Evolutionary conservation across 352 stramenopile genomes (phyloP), one percentile per base, ranked within the genome.

Genomic region (Thraustochytrium striatum): DNA sequence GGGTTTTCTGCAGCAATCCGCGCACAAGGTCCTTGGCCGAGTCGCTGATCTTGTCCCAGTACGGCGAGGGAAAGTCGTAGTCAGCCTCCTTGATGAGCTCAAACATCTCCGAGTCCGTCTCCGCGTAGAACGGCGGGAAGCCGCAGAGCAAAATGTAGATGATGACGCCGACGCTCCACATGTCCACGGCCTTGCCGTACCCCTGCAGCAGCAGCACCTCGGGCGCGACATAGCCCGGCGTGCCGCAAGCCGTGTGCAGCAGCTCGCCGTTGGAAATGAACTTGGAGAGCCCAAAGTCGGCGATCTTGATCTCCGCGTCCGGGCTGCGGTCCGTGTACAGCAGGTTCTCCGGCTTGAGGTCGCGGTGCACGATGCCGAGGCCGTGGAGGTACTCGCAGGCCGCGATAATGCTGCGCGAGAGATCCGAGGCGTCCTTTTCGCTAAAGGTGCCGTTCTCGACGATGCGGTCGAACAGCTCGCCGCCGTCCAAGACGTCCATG

Each of bases 261-360:
- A 91, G 89, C 61, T 86, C 90, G 59, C 91, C 88, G 21, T 88
- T 82, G 1, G 86, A 91, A n/a, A 90, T 87, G 35, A 92, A 83
- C 80, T 93, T 93, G 33, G 91, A 90, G 69, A 96, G 93, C 0
- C 91, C 91, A 85, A 95, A 95, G 81, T 95, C 91, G 0, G 89
- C 91, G 11, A 95, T 84, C 79, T 95, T 95, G 73, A 95, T 94
- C 57, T 87, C 90, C 8, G 89, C 88, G 61, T 93, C 87, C 72
- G 94, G 88, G 21, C 89, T 86, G 0, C 87, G 85, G 61, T 88
- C 91, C 81, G 87, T 89, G 43, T 93, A 85, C 3, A 81, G 52
- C 9, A 99, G 83, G 84, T 98, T 98, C 83, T 98, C 94, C 1
- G 94, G 94, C 84, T 98, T 98, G 11, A 98, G 87, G 81, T 98